Evolutionary conservation across 805 yeast species (phyloP), one percentile per base, ranked within the genome.

Genomic region (Starmerella tilneyi): DNA sequence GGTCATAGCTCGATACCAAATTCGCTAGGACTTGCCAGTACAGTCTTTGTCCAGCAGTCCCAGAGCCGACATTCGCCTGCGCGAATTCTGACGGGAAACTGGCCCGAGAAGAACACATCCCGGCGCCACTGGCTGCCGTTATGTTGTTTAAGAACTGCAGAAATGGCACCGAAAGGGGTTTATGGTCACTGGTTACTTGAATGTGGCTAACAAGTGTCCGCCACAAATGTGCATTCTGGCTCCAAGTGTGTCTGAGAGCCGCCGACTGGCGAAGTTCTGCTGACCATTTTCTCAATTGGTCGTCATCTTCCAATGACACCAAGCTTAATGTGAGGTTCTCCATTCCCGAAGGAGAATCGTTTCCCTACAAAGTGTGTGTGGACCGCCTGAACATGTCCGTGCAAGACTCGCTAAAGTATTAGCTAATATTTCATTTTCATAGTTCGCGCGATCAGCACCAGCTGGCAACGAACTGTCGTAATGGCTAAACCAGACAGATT

Each of bases 1-100:
- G 26, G 9, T 6, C 9, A 23, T 38, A 22, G 17, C 49, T 40
- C 1, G 19, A 5, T 1, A 46, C 26, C 6, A 50, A 19, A 16
- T 50, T 50, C 11, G 48, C 42, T 21, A 48, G 26, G 5, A 48
- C 29, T 19, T 50, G 54, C 45, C 45, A 50, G 19, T 27, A 29
- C 13, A 46, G 24, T 16, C 46, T 31, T 9, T 16, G n/a, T 12
- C 29, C 44, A 2, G 22, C 13, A 15, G 5, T n/a, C n/a, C 11
- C 26, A 5, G 29, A 21, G 3, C 30, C 26, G 15, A 26, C 21
- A 15, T 36, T 30, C 12, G 28, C 20, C n/a, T n/a, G n/a, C n/a
- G n/a, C n/a, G n/a, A n/a, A n/a, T n/a, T n/a, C n/a, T n/a, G n/a
- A 2, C 28, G 29, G 3, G 40, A 24, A 30, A 47, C 17, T 3